Percentiles rank a stretch among this genome's conserved stretches.
Conservation (phyloP, 148 eudicot genomes). For the Rhododendron henanense region DNA sequence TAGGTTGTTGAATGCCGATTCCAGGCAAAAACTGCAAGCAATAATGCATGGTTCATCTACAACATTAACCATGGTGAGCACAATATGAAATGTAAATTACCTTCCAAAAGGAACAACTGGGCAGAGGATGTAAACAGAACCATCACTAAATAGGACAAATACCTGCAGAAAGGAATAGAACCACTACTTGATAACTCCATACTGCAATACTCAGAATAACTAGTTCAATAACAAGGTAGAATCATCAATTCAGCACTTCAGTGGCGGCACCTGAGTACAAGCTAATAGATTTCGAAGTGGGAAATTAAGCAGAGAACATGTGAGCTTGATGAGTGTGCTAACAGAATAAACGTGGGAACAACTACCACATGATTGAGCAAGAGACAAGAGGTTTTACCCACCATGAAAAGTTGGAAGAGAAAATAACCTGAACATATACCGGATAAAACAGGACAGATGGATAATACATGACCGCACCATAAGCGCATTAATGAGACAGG, state of each 20-base stretch:
- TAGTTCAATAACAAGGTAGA: neutral
- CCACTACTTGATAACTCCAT: neutral
- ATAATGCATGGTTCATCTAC: neutral
- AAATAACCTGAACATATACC: neutral
- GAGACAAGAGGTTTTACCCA: neutral
- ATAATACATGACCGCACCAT: neutral
- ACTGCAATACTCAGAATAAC: conserved; percentile 3
- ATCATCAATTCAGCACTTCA: neutral
- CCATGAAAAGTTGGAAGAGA: neutral
- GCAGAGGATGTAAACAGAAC: conserved; percentile 74
- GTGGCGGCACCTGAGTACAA: neutral
- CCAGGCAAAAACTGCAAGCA: neutral
- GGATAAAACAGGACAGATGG: neutral
- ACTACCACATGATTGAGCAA: neutral
- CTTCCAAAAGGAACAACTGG: conserved; percentile 97
- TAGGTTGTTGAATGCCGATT: neutral
- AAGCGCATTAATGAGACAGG: neutral
- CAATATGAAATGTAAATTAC: conserved; percentile 22
- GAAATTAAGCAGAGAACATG: neutral
- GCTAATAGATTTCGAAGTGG: neutral
- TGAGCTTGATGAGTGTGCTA: neutral
- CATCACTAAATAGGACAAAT: conserved; percentile 78
- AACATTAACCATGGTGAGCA: neutral
- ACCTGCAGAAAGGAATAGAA: conserved; percentile 53
- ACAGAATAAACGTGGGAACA: neutral